These are phyloP conservation scores for Urtica urens DNA, from an alignment of 306 rosid genomes.

Conservation along the genomic window DNA sequence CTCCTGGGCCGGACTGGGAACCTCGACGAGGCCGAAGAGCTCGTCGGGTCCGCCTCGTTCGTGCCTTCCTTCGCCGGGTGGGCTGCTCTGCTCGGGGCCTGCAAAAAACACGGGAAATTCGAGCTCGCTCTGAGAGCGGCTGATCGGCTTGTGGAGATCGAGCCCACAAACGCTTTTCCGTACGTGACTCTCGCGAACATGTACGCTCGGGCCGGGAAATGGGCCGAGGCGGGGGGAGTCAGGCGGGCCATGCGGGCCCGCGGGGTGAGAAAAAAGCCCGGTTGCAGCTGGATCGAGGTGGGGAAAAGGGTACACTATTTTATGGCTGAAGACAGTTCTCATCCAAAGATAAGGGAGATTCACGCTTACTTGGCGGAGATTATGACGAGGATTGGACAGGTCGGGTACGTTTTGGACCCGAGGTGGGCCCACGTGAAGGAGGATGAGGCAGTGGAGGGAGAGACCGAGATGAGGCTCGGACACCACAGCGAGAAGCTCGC, in stretches of 20 bases:
- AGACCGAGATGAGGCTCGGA: conserved; percentile 50
- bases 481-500: conserved; percentile 77
- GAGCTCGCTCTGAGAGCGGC: conserved; percentile 70
- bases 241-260: conserved; percentile 59
- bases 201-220: conserved; percentile 54
- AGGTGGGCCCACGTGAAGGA: conserved; percentile 53
- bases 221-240: conserved; percentile 50
- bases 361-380: conserved; percentile 49
- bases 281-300: conserved; percentile 82
- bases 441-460: conserved; percentile 38
- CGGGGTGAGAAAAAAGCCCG: conserved; percentile 76
- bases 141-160: conserved; percentile 40
- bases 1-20: conserved; percentile 73
- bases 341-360: conserved; percentile 60
- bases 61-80: conserved; percentile 54
- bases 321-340: conserved; percentile 71
- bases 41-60: conserved; percentile 65
- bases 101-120: conserved; percentile 70
- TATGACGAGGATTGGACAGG: conserved; percentile 43
- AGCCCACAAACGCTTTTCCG: conserved; percentile 56
- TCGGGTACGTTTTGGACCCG: conserved; percentile 55
- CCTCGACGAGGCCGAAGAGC: conserved; percentile 52
- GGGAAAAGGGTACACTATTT: conserved; percentile 45
- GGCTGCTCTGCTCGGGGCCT: conserved; percentile 79
- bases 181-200: conserved; percentile 56